A percentile compares a stretch with the other conserved stretches of the same genome.
Conservation (phyloP, 192 early-diverging fungal genomes). For the Gamsiella multidivaricata region DNA sequence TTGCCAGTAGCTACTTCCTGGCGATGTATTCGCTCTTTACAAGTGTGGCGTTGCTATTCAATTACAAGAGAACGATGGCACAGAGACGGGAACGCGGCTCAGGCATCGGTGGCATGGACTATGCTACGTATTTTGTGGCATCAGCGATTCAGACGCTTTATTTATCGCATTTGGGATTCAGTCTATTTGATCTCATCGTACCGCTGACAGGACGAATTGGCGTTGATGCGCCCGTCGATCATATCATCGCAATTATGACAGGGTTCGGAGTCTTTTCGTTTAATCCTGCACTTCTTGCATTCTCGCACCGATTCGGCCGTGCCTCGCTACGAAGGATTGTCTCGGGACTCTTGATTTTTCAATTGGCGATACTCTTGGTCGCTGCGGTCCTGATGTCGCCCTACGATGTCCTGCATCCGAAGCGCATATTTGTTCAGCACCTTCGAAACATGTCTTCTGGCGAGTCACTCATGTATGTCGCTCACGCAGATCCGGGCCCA, state of each 20-base stretch:
- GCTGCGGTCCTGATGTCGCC: conserved; percentile 44
- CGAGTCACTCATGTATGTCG: conserved; percentile 64
- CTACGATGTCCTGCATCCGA: conserved; percentile 73
- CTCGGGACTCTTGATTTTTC: conserved; percentile 44
- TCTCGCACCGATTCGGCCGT: conserved; percentile 62
- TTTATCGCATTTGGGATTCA: conserved; percentile 51
- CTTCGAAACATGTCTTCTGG: conserved; percentile 70
- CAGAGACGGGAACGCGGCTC: conserved; percentile 3
- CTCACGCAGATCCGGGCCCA: conserved; percentile 69
- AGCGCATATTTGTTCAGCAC: conserved; percentile 70
- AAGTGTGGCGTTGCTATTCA: conserved; percentile 33
- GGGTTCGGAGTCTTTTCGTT: conserved; percentile 60
- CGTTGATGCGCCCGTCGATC: conserved; percentile 70
- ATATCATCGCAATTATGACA: conserved; percentile 68
- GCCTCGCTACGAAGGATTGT: conserved; percentile 36
- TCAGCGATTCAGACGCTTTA: conserved; percentile 40
- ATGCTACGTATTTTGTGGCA: conserved; percentile 48
- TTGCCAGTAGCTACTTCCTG: conserved; percentile 61
- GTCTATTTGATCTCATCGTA: conserved; percentile 70
- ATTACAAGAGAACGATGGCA: conserved; percentile 19
- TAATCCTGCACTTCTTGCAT: conserved; percentile 59
- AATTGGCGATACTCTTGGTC: conserved; percentile 41
- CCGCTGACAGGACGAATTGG: conserved; percentile 78
- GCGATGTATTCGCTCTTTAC: conserved; percentile 53
- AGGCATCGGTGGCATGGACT: conserved; percentile 9